Base-by-base conservation (phyloP, 495 filamentous ascomycete species). In the Aspergillus conjunctus region DNA sequence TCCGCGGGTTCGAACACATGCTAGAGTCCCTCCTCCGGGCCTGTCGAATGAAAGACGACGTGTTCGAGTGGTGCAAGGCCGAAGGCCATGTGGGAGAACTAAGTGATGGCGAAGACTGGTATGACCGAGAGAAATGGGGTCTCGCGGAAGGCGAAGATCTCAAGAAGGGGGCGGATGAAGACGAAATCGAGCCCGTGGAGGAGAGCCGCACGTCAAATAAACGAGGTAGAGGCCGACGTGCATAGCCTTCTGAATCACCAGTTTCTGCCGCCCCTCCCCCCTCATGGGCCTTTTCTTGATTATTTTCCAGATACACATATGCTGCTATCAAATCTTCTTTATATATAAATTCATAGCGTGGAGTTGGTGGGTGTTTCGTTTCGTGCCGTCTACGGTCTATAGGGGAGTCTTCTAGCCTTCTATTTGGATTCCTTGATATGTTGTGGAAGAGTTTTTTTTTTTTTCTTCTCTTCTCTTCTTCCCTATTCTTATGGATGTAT, bases 71-170 rank as follows among this genome's bases (percentile, higher is more conserved):
- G 90, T 85, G 83, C 54, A 93, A 95, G 72, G 91, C 94, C 0
- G 95, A 98, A 73, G 91, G 86, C 6, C 94, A 97, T 67, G 82
- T 89, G 22, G 92, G 91, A 2, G 84, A 88, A 54, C 77, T 96
- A 85, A 93, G 89, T 34, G 93, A 97, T 67, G 91, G 91, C 3
- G 93, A 97, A 76, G 93, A 97, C 69, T 97, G 93, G 92, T 95
- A 95, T 71, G 93, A 97, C 68, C 85, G 85, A 57, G 91, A 94
- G 68, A 88, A 89, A 78, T 96, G 91, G 93, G 87, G 87, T 3
- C 71, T 97, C 44, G 87, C 87, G 3, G 75, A 78, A 39, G 76
- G 74, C 4, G 90, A 91, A 64, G 89, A 92, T 69, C 78, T 97
- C 14, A 91, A 91, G 71, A 97, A 97, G 71, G 93, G 93, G 2